Evolutionary conservation across 2,329 filamentous ascomycete species (phyloP), one percentile per base, ranked within the genome.

Genomic region (Hansfordia pulvinata): DNA sequence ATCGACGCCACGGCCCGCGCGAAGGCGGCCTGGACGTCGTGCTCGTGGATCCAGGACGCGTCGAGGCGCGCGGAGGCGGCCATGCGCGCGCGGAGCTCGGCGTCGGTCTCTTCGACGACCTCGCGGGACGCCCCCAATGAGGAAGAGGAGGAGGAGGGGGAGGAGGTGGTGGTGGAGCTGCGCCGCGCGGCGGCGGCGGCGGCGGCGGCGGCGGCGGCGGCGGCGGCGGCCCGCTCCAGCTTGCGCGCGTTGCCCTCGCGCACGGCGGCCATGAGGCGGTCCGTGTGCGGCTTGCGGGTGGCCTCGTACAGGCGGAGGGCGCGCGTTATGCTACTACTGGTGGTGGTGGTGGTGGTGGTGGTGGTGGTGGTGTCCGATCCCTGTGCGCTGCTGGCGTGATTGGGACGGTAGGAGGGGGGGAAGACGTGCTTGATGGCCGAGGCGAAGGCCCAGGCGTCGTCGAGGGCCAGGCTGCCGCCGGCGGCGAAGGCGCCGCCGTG

Each of bases 21-120:
- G 35, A 58, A 61, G 8, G 52, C 44, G 8, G 35, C 35, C 27
- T 53, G 45, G 7, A 62, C 58, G 37, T 62, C 54, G 37, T 64
- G 58, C 33, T 62, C 58, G 12, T 55, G 54, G 17, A 64, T 46
- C 60, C 58, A 63, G 10, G 37, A 44, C 5, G 50, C 49, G 29
- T 59, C 47, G 3, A 44, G 41, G 4, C 58, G 41, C n/a, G n/a
- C n/a, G n/a, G n/a, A n/a, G 12, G 35, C 47, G 14, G 32, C 41
- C 35, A 61, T 50, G 27, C 52, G 42, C 1, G 35, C 20, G 23
- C 49, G 35, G 20, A 62, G 35, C 24, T 49, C 41, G 23, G 49
- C 47, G 15, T 62, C 56, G 5, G 50, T 53, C 14, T 24, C 8
- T 14, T 17, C 23, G 7, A 24, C 23, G 4, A 16, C 5, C 9